Base-by-base conservation (phyloP, 2,329 filamentous ascomycete species). In the Sporothrix brasiliensis region DNA sequence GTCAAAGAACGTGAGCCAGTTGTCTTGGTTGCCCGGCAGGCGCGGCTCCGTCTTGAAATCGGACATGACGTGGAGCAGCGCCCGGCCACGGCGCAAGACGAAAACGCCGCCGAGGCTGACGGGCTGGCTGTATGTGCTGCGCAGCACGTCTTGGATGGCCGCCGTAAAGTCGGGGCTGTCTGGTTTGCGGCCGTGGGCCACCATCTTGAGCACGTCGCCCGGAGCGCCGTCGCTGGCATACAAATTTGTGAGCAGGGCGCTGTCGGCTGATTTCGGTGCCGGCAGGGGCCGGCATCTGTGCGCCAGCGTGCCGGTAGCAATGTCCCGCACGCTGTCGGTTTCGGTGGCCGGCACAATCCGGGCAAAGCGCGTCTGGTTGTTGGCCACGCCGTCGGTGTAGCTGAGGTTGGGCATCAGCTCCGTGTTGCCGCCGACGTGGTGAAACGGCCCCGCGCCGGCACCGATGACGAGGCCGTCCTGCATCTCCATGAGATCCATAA, bases 11-110 rank as follows among this genome's bases (percentile, higher is more conserved):
- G 75, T 78, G 53, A 83, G 72, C 82, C 82, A 83, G 2, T 77
- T 68, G 14, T 79, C 76, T 0, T 76, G 71, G n/a, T 76, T 71
- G 1, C 72, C 69, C 63, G 81, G 80, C 2, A 30, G 67, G 13
- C 53, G 67, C 0, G 79, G 75, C 21, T 77, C 71, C 0, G 72
- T 50, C 0, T 79, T 79, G 54, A 83, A 83, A 71, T 82, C 81
- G 1, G 81, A 81, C 81, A 83, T 83, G n/a, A 83, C 78, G 71
- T 83, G 81, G 16, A 80, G 76, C 10, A 76, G 78, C 4, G 79
- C 76, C 24, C 74, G 79, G 0, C 81, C 81, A 0, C 74, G 74
- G 53, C 78, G 79, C 34, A 82, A 74, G 3, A 83, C 68, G 69
- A 83, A 82, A 0, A 79, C 80, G 0, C 81, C 81, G 0, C 81